These are phyloP conservation scores for Coemansia sp. DNA, from an alignment of 192 early-diverging fungal species.

Conservation along the genomic window DNA sequence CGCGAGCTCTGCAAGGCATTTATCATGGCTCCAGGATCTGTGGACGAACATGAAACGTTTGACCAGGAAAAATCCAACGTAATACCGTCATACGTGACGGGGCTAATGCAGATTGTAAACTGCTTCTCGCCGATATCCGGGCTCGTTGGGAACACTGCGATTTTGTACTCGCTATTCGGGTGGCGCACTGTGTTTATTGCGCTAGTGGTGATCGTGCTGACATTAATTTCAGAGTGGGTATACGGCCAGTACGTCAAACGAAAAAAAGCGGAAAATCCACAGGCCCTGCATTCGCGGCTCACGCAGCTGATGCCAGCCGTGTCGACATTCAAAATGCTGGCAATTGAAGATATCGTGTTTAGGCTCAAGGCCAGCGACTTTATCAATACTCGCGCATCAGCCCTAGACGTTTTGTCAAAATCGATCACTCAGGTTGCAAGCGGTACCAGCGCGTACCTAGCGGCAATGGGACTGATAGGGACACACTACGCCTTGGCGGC, in stretches of 20 bases:
- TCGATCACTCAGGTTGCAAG: slow-evolving; percentile 8
- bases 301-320: slow-evolving; percentile 15
- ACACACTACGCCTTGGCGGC: background rate
- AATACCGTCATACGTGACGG: slow-evolving; percentile 7
- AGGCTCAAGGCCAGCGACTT: slow-evolving; percentile 5
- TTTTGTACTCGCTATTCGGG: slow-evolving; percentile 13
- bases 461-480: background rate
- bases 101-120: slow-evolving; percentile 4
- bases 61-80: background rate
- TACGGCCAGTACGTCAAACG: slow-evolving; percentile 2
- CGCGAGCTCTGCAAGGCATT: slow-evolving; percentile 7
- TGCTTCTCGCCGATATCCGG: background rate
- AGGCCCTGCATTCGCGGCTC: slow-evolving; percentile 17
- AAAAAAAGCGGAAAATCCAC: background rate
- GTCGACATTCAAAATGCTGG: slow-evolving; percentile 20
- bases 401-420: background rate
- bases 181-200: slow-evolving; percentile 3
- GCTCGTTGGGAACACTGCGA: slow-evolving; percentile 10
- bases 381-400: slow-evolving; percentile 11
- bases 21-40: slow-evolving; percentile 6
- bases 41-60: slow-evolving; percentile 3
- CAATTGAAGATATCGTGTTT: slow-evolving; percentile 16
- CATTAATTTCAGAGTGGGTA: slow-evolving; percentile 8
- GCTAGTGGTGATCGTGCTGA: background rate
- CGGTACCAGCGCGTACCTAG: slow-evolving; percentile 6